A percentile compares a stretch with the other conserved stretches of the same genome.
phyloP scores from a whole-genome alignment of 1,139 yeast species.

The Zygoascus sp. region DNA sequence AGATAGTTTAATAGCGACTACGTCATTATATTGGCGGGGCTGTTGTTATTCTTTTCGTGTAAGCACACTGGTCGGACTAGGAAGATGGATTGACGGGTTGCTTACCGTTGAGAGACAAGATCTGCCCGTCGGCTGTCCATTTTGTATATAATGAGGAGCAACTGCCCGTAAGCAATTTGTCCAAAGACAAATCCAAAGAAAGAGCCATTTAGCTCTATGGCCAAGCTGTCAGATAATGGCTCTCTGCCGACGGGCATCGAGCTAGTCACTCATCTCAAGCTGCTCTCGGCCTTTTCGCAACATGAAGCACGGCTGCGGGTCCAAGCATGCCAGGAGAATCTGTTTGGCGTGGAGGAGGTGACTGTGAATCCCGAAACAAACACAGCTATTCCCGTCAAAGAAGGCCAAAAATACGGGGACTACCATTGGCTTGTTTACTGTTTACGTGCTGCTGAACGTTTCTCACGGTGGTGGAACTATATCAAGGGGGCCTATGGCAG shows the following conservation, averaged over 20 bases:
- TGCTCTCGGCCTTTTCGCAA: conserved; percentile 33
- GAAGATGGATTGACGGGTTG: too few species aligned
- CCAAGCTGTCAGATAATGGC: too few species aligned
- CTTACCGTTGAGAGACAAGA: too few species aligned
- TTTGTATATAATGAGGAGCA: too few species aligned
- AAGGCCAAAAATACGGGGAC: conserved; percentile 15
- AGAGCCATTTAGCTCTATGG: too few species aligned
- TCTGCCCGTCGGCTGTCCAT: too few species aligned
- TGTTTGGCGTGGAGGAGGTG: conserved; percentile 17
- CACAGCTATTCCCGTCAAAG: conserved; percentile 5
- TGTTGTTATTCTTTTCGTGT: too few species aligned
- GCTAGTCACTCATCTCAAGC: conserved; percentile 34
- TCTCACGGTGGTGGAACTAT: conserved; percentile 30
- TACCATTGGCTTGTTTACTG: conserved; percentile 37
- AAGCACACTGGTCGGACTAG: too few species aligned
- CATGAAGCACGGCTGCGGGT: conserved; percentile 26
- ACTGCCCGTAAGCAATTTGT: too few species aligned
- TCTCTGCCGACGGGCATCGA: neutral
- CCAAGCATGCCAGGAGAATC: conserved; percentile 12
- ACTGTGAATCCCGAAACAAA: neutral
- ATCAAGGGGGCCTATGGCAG: conserved; percentile 9
- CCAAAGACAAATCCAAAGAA: too few species aligned
- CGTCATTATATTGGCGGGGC: too few species aligned
- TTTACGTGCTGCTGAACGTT: conserved; percentile 35
- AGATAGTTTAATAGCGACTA: too few species aligned